Conservation (phyloP, 768 basidiomycete species). For the Leccinum rimulosum region DNA sequence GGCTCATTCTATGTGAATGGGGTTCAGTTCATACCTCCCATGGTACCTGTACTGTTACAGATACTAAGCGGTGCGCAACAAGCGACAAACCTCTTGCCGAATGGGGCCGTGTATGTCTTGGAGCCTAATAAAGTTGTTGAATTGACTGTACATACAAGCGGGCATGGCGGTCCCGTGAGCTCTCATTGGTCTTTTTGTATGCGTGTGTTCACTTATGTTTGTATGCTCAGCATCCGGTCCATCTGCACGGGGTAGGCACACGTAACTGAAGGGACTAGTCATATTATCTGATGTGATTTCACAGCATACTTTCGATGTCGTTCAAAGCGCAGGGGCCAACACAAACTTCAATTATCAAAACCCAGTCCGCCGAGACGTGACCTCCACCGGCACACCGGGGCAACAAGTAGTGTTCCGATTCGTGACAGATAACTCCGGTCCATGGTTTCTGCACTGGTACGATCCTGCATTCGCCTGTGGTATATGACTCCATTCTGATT, state of each 20-base stretch:
- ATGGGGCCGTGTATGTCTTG: background rate
- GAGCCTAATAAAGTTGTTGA: background rate
- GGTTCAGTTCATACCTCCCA: background rate
- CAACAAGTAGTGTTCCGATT: background rate
- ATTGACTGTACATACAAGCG: background rate
- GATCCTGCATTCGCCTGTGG: background rate
- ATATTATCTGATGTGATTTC: background rate
- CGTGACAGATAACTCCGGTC: background rate
- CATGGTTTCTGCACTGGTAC: slow-evolving; percentile 31
- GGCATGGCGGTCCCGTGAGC: background rate
- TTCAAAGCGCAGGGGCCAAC: background rate
- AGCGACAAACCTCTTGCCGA: background rate
- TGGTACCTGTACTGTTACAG: background rate
- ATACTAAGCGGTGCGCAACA: background rate
- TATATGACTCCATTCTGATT: background rate
- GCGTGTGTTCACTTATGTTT: background rate
- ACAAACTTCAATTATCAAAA: background rate
- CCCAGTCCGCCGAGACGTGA: background rate
- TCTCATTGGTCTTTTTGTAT: background rate
- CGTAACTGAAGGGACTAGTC: no score
- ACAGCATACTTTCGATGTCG: background rate
- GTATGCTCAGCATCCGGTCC: background rate
- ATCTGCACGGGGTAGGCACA: background rate
- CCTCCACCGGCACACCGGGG: background rate
- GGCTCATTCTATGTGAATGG: background rate